phyloP scores from a whole-genome alignment of 73 alveolate genomes.

The Tetrahymena malaccensis region DNA sequence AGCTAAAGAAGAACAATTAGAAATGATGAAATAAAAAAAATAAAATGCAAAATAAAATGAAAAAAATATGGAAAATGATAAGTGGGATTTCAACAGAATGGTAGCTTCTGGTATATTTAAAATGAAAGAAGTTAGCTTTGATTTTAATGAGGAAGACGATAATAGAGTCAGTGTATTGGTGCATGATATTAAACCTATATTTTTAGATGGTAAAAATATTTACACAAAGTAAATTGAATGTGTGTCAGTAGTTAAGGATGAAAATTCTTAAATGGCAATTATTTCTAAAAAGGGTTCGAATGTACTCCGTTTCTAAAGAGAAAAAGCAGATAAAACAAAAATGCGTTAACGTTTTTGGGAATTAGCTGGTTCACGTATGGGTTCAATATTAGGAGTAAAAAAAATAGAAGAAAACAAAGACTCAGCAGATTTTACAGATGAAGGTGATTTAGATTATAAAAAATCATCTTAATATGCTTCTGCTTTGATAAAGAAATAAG shows the following conservation, averaged over 20 bases:
- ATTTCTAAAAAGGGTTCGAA: constrained; percentile 95
- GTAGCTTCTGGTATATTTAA: constrained; percentile 81
- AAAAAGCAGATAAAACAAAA: constrained; percentile 80
- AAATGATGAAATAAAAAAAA: constrained; percentile 24
- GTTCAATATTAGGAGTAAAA: constrained; percentile 50
- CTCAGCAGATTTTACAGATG: constrained; percentile 48
- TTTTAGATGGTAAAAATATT: constrained; percentile 92
- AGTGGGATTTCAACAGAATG: constrained; percentile 98
- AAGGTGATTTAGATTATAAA: constrained; percentile 70
- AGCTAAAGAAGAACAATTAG: constrained; percentile 36
- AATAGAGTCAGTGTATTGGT: constrained; percentile 87
- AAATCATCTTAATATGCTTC: constrained; percentile 87
- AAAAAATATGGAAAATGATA: constrained; percentile 85
- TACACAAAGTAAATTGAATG: constrained; percentile 91
- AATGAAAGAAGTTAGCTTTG: constrained; percentile 47
- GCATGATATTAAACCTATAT: constrained; percentile 97
- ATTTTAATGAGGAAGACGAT: constrained; percentile 84
- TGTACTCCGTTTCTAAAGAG: constrained; percentile 86
- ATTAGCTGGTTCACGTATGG: constrained; percentile 69
- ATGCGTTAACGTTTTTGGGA: constrained; percentile 97
- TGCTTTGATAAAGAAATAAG: constrained; percentile 66
- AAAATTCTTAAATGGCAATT: constrained; percentile 94
- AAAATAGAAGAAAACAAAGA: constrained; percentile 65
- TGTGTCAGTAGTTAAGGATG: constrained; percentile 97
- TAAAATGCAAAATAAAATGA: constrained; percentile 61